Conservation (phyloP, 2,329 filamentous ascomycete genomes). For the Corinectria fuckeliana region DNA sequence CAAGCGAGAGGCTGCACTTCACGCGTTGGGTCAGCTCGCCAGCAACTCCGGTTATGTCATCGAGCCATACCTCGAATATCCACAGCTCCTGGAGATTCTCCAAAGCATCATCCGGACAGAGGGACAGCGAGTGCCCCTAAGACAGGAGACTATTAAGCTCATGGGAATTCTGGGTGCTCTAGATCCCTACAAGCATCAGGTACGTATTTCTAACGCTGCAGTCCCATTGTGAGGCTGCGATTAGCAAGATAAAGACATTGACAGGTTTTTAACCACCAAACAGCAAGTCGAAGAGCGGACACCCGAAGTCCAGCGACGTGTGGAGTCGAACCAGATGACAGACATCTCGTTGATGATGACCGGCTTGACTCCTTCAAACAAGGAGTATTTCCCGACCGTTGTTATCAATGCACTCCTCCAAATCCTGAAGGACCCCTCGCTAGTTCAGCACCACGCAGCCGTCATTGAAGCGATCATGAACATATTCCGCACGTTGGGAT, state of each 20-base stretch:
- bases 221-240: background rate
- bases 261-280: slow-evolving; percentile 35
- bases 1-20: slow-evolving; percentile 90
- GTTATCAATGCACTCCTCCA: slow-evolving; percentile 95
- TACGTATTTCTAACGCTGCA: slow-evolving; percentile 39
- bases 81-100: slow-evolving; percentile 88
- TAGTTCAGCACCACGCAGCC: slow-evolving; percentile 88
- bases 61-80: slow-evolving; percentile 92
- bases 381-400: slow-evolving; percentile 98
- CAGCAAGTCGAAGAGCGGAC: slow-evolving; percentile 85
- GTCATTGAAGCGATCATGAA: slow-evolving; percentile 99
- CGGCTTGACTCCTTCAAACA: slow-evolving; percentile 92
- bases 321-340: slow-evolving; percentile 72
- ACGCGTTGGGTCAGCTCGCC: slow-evolving; percentile 88
- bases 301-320: slow-evolving; percentile 76
- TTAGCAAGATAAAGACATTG: too few species aligned
- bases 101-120: slow-evolving; percentile 95
- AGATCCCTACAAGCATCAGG: slow-evolving; percentile 94
- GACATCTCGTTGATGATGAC: slow-evolving; percentile 99
- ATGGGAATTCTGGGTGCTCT: slow-evolving; percentile 95
- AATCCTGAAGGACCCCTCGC: slow-evolving; percentile 87
- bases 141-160: slow-evolving; percentile 94
- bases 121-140: slow-evolving; percentile 78
- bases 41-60: slow-evolving; percentile 99
- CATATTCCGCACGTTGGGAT: slow-evolving; percentile 93